Conservation (phyloP, 2,329 filamentous ascomycete genomes). For the Clarireedia sp. region DNA sequence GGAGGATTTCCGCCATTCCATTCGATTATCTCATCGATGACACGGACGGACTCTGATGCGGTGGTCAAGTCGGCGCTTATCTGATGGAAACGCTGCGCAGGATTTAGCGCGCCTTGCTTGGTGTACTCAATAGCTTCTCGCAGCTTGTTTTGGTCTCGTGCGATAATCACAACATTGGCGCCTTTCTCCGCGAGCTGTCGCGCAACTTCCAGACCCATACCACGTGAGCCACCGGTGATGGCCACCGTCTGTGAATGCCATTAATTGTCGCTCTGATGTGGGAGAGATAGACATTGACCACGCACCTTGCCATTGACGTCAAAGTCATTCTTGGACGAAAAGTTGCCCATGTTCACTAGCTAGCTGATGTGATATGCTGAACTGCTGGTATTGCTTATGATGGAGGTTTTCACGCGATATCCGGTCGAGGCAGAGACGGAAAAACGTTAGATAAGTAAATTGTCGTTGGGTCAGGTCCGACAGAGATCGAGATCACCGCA, state of each 20-base stretch:
- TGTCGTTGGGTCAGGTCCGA: no score
- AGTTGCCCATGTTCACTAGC: neutral
- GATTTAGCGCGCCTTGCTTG: neutral
- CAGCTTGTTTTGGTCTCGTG: conserved; percentile 69
- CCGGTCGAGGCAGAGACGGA: neutral
- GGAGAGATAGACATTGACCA: no score
- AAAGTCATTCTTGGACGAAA: neutral
- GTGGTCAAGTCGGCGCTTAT: neutral
- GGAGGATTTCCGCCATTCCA: conserved; percentile 70
- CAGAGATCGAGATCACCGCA: neutral
- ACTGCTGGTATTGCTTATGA: neutral
- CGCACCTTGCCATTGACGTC: neutral
- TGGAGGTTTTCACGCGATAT: neutral
- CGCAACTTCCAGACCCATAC: conserved; percentile 71
- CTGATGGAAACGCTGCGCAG: conserved; percentile 1
- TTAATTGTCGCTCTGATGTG: neutral
- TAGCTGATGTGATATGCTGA: neutral
- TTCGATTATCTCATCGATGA: conserved; percentile 56
- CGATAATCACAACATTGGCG: conserved; percentile 75
- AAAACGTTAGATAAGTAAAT: neutral
- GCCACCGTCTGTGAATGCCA: conserved; percentile 59
- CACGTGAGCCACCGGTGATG: conserved; percentile 83
- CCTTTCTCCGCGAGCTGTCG: conserved; percentile 69
- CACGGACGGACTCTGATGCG: conserved; percentile 29
- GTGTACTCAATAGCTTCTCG: conserved; percentile 15